Conservation (phyloP, 805 yeast genomes). For the Torulaspora indica region DNA sequence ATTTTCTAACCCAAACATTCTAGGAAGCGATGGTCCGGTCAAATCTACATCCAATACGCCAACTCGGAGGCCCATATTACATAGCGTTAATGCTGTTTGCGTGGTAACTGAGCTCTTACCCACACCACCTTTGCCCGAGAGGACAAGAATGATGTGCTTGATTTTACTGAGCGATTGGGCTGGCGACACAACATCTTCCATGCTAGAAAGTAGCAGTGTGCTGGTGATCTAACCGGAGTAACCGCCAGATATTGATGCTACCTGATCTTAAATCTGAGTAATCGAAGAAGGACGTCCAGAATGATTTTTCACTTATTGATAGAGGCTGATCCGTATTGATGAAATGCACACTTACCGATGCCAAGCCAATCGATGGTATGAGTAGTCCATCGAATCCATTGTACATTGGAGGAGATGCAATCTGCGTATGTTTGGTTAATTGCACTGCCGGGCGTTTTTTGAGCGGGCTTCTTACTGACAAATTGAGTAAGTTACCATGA, state of each 20-base stretch:
- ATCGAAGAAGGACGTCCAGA: neutral
- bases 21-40: constrained; percentile 93
- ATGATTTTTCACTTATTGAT: constrained; percentile 4
- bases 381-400: neutral
- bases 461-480: constrained; percentile 11
- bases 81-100: constrained; percentile 82
- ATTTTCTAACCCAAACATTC: constrained; percentile 89
- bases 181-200: constrained; percentile 13
- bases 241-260: neutral
- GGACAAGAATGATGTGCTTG: constrained; percentile 71
- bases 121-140: constrained; percentile 96
- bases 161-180: constrained; percentile 45
- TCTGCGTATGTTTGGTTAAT: constrained; percentile 4
- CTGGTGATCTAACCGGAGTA: neutral
- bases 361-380: neutral
- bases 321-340: neutral
- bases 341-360: neutral
- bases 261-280: neutral
- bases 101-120: constrained; percentile 96
- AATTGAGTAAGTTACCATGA: constrained; percentile 16
- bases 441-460: too few relatives aligned
- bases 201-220: neutral
- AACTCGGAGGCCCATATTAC: constrained; percentile 66
- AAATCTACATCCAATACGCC: constrained; percentile 93
- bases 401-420: neutral